Evolutionary conservation across 2,329 filamentous ascomycete species (phyloP), one percentile per base, ranked within the genome.

Genomic region (Knoxdaviesia capensis): DNA sequence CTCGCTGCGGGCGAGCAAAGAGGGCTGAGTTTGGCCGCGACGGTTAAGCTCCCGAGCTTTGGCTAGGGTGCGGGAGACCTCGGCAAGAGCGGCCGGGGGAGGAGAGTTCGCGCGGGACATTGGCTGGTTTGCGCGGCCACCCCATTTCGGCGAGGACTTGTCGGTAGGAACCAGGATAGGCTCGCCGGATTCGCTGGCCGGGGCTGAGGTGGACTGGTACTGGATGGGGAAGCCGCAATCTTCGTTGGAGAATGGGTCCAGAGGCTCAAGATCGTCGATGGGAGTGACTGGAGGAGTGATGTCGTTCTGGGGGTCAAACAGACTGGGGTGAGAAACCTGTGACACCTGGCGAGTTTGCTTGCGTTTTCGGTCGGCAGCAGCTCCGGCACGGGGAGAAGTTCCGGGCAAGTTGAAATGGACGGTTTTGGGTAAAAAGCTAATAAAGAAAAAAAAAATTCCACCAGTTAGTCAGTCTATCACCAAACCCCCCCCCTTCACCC

Each of bases 361-460:
- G 45, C 47, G 48, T 51, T 45, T 51, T 45, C 33, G 53, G 46
- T 43, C 52, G 46, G 49, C 51, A 47, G 48, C 39, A 47, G 53
- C 48, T 41, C 56, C 56, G 48, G 51, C 56, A 46, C 54, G 61
- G 44, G 58, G 60, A 41, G 64, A 63, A 32, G 65, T 67, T 35
- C 68, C 66, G 7, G 74, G 72, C 44, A 82, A 67, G 50, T 78
- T 77, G 58, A 96, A 96, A 58, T 93, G 78, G 53, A 94, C 69
- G 36, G 88, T 96, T 58, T 93, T 87, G 33, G 88, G 88, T 34
- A 94, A 72, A 56, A 94, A 94, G 44, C 87, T 94, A 55, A 7
- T 31, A 9, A 29, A 31, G 3, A 20, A 20, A 20, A 20, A 2
- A 20, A 9, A 35, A 35, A 3, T 3, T 35, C 34, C 34, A 35